Evolutionary conservation across 1,284 basidiomycete species (phyloP), one percentile per base, ranked within the genome.

Genomic region (Cystobasidium pallidum): DNA sequence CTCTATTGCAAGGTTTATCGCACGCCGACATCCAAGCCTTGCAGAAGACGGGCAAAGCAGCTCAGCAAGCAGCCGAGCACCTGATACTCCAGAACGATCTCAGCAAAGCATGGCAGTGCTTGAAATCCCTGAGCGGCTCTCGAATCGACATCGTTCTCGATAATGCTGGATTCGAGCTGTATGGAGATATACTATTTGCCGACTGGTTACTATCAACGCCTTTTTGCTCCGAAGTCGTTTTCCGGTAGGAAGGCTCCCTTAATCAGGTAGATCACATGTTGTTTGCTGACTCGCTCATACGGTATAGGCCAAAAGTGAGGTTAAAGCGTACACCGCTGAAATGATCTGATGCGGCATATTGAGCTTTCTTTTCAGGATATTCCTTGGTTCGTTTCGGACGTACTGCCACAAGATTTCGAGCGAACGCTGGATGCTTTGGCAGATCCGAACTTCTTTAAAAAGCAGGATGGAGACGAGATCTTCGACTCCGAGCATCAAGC

Each of bases 21-120:
- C 94, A 98, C 82, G 94, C 97, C 52, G 94, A 98, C 81, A 97
- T 99, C 83, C 95, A 95, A 82, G 88, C 90, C 66, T 86, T 98
- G 21, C 94, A 99, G 81, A 73, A 70, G 52, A 66, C 72, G 17
- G 92, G 89, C 7, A 86, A 85, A 66, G 88, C 89, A 17, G 89
- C 89, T 0, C 90, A 91, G 78, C 84, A 85, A 11, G 89, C 88
- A 11, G 86, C 91, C 26, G 84, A 87, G 59, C 85, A 89, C 66
- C 91, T 88, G 77, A 92, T 99, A 64, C 83, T 99, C 19, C 87
- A 59, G 86, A 91, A 97, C 77, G 92, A 98, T 78, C 87, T 94
- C 77, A 84, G 86, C 41, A 81, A 82, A 19, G 88, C 88, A 10
- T 98, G 94, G 93, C 79, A 86, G 0, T 85, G 91, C 77, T 78